Conservation (phyloP, 108 stramenopile species). For the Schizochytrium sp. region DNA sequence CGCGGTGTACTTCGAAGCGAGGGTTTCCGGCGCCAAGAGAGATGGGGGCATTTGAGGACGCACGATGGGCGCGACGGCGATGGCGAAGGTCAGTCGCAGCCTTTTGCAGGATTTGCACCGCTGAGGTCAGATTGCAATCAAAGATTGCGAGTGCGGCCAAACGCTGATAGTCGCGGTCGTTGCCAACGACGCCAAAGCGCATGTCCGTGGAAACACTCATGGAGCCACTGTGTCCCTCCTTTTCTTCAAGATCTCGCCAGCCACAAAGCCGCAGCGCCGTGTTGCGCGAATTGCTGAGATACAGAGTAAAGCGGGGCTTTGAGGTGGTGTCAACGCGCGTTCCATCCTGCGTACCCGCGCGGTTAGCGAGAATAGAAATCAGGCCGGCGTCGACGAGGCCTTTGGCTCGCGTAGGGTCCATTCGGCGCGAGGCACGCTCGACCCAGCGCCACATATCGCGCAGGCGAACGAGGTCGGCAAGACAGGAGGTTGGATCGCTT, state of each 20-base stretch:
- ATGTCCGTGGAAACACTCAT: no score
- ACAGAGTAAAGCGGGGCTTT: neutral
- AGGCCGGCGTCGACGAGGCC: conserved; percentile 4
- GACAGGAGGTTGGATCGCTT: neutral
- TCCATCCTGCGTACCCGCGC: neutral
- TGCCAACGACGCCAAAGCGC: neutral
- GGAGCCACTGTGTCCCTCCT: neutral
- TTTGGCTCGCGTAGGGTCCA: neutral
- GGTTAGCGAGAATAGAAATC: neutral
- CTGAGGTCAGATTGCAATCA: neutral
- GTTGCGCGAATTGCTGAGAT: neutral
- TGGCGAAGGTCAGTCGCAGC: neutral
- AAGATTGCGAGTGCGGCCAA: neutral
- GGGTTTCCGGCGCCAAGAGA: no score
- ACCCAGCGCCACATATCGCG: conserved; percentile 12
- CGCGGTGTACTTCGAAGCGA: no score
- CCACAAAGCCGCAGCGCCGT: neutral
- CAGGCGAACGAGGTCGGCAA: neutral
- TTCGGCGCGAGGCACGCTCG: neutral
- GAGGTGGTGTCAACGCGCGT: neutral
- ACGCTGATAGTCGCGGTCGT: neutral
- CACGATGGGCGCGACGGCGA: neutral
- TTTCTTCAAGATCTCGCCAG: neutral
- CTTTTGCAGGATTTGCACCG: neutral
- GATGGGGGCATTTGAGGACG: neutral